Evolutionary conservation across 768 basidiomycete genomes (phyloP), one percentile per base, ranked within the genome.

Genomic region (Lactarius hatsudake): DNA sequence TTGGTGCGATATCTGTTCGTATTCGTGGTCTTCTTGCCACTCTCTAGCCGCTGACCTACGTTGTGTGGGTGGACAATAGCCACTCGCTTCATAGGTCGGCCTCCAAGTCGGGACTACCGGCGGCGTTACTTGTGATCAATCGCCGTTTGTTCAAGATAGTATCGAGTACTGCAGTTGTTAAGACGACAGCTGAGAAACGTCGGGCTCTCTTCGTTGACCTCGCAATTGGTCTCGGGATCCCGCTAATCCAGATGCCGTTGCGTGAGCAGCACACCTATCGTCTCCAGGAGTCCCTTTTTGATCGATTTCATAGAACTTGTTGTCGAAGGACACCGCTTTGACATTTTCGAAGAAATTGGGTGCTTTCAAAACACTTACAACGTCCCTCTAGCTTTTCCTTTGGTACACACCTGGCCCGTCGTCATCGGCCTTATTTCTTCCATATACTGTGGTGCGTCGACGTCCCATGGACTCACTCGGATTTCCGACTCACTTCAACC

Each of bases 321-420:
- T 59, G 80, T 82, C 32, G 86, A 88, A 72, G 84, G 85, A 63
- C 83, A 84, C 74, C 82, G 88, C 63, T 90, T 86, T 78, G 81
- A 86, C 72, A 81, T 90, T 65, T 75, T 81, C 26, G 78, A 84
- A 74, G 81, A 86, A 64, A 76, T 83, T 55, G 88, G 88, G 0
- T 89, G 87, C 71, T 69, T 74, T 8, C 76, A 81, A 2, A 70
- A 79, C 5, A 78, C 75, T 15, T 83, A 83, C 59, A 78, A 80
- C 67, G 78, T 79, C 7, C 67, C 70, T 12, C 72, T 78, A 9
- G 72, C 76, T 0, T 79, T 76, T 61, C 64, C 75, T 17, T 68
- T 82, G 18, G 64, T 73, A 65, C 68, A 67, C 43, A 34, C 77
- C 71, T 74, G 76, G 74, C 70, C 75, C 15, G 36, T 73, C 28